Evolutionary conservation across 176 grass and related monocot species (phyloP).

Genomic region (Chrysopogon serrulatus): DNA sequence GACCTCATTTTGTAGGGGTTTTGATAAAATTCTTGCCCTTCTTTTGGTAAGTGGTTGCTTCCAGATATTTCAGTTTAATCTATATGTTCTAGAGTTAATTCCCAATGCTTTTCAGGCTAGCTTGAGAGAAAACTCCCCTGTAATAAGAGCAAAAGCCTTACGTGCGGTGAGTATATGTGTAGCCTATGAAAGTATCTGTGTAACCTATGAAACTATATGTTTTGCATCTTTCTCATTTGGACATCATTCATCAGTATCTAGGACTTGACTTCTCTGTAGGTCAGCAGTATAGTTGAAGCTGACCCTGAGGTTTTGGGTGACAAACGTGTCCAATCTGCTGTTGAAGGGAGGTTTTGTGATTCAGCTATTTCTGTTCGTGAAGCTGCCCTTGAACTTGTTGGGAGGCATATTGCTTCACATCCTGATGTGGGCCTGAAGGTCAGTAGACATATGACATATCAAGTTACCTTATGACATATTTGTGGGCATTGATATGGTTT

Average conservation of each 20-base stretch:
- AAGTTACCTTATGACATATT: conserved; percentile 21
- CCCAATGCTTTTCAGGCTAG: conserved; percentile 72
- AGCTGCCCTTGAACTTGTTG: conserved; percentile 99
- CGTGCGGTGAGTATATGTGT: conserved; percentile 65
- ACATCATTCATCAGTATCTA: conserved; percentile 2
- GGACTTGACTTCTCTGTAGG: conserved; percentile 49
- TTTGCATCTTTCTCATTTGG: conserved; percentile 25
- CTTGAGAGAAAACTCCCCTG: conserved; percentile 98
- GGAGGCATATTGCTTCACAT: conserved; percentile 97
- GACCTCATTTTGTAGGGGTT: conserved; percentile 90
- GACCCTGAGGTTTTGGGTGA: conserved; percentile 97
- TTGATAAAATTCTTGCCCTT: conserved; percentile 92
- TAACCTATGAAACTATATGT: conserved; percentile 23
- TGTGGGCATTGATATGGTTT: conserved; percentile 12
- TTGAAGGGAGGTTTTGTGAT: conserved; percentile 99
- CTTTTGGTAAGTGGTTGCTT: conserved; percentile 80
- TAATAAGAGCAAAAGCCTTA: conserved; percentile 97
- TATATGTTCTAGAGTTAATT: conserved; percentile 11
- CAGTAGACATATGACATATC: neutral
- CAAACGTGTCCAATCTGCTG: conserved; percentile 90
- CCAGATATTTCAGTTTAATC: conserved; percentile 18
- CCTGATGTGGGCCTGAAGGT: conserved; percentile 99
- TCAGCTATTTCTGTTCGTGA: conserved; percentile 98
- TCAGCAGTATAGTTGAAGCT: conserved; percentile 97
- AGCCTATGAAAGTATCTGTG: conserved; percentile 35